These are phyloP conservation scores for Acanthamoeba rhysodes DNA, from an alignment of 208 protist species.

Conservation along the genomic window DNA sequence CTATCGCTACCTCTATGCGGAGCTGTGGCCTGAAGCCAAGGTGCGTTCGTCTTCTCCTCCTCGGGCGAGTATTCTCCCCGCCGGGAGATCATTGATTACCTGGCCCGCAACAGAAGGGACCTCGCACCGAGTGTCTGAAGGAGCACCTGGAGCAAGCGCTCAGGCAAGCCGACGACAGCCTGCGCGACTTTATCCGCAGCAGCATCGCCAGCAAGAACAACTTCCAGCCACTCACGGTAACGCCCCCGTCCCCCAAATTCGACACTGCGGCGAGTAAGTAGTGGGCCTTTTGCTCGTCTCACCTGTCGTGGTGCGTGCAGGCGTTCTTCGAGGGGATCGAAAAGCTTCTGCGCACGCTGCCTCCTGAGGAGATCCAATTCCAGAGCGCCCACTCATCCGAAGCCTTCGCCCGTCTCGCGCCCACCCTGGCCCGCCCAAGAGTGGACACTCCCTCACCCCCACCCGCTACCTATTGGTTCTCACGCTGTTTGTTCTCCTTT, in stretches of 20 bases:
- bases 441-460: neutral
- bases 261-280: no score
- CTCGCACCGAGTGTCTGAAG: neutral
- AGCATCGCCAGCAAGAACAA: neutral
- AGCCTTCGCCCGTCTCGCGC: neutral
- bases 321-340: neutral
- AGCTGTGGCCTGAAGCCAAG: slow-evolving; percentile 3
- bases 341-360: neutral
- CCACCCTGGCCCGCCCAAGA: neutral
- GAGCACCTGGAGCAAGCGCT: slow-evolving; percentile 21
- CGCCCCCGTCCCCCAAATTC: no score
- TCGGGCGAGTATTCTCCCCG: no score
- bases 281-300: no score
- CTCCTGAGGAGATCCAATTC: neutral
- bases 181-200: neutral
- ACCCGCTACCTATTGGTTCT: no score
- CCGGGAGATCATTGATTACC: no score
- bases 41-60: neutral
- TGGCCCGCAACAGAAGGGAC: neutral
- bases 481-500: no score
- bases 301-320: neutral
- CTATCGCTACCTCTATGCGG: slow-evolving; percentile 1
- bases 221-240: neutral
- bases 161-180: neutral
- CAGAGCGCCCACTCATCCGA: neutral